A percentile compares a stretch with the other conserved stretches of the same genome.
These are phyloP conservation scores for Clarireedia hainanense DNA, from an alignment of 2,329 filamentous ascomycete genomes.

Conservation along the genomic window DNA sequence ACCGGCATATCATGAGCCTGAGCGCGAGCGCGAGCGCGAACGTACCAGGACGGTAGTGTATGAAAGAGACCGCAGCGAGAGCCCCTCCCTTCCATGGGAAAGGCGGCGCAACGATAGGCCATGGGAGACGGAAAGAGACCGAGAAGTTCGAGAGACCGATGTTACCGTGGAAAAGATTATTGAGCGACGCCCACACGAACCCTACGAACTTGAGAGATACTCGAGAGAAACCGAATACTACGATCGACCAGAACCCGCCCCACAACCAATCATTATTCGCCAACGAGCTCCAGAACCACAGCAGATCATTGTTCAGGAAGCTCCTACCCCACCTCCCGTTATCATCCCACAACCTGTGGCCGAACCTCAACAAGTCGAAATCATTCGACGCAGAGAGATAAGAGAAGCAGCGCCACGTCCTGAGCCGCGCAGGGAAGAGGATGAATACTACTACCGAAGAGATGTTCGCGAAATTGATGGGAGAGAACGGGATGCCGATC, in stretches of 20 bases:
- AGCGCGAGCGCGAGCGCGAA: conserved; percentile 33
- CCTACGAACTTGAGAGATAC: conserved; percentile 47
- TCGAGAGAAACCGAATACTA: conserved; percentile 58
- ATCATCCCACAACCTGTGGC: conserved; percentile 28
- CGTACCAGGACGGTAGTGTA: conserved; percentile 31
- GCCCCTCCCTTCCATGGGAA: conserved; percentile 27
- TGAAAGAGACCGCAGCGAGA: conserved; percentile 27
- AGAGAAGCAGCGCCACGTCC: conserved; percentile 16
- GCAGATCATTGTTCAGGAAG: conserved; percentile 53
- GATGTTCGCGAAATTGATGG: conserved; percentile 23
- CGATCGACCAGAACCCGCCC: conserved; percentile 41
- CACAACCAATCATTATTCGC: conserved; percentile 48
- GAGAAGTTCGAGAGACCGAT: conserved; percentile 18
- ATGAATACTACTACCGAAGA: conserved; percentile 32
- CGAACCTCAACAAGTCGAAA: conserved; percentile 20
- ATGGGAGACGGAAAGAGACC: conserved; percentile 25
- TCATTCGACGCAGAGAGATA: conserved; percentile 21
- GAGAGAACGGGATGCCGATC: conserved; percentile 21
- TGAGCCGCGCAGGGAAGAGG: conserved; percentile 25
- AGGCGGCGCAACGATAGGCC: conserved; percentile 15
- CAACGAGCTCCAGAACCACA: conserved; percentile 47
- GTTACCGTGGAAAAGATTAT: conserved; percentile 17
- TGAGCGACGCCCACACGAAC: conserved; percentile 24
- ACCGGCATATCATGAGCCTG: conserved; percentile 3
- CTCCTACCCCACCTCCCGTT: conserved; percentile 44